Evolutionary conservation across 2,329 filamentous ascomycete genomes (phyloP).

Genomic region (Claviceps fusiformis): DNA sequence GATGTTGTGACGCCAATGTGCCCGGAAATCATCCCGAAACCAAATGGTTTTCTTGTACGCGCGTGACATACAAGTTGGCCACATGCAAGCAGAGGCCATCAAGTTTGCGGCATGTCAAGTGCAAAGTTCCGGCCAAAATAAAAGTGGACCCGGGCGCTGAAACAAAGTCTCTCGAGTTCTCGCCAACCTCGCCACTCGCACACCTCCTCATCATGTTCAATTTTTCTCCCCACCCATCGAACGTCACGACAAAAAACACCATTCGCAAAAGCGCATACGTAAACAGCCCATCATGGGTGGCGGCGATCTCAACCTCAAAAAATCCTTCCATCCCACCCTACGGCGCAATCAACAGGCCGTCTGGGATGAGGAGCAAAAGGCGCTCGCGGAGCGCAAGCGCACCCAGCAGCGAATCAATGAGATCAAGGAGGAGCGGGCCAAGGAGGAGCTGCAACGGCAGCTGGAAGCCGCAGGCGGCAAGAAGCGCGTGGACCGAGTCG

Average conservation of each 20-base stretch:
- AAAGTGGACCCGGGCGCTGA: background rate
- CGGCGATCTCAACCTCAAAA: slow-evolving; percentile 89
- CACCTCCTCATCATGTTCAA: background rate
- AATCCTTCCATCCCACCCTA: slow-evolving; percentile 85
- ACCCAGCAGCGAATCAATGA: slow-evolving; percentile 87
- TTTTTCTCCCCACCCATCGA: background rate
- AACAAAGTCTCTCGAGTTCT: background rate
- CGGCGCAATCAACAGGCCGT: slow-evolving; percentile 84
- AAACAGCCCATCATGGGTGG: slow-evolving; percentile 58
- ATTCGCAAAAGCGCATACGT: background rate
- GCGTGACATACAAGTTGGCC: too few relatives aligned
- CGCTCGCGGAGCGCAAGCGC: slow-evolving; percentile 86
- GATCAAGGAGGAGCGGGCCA: slow-evolving; percentile 80
- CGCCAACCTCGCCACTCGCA: slow-evolving; percentile 1
- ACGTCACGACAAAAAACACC: background rate
- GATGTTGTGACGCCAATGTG: too few relatives aligned
- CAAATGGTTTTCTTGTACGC: too few relatives aligned
- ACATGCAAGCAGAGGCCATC: too few relatives aligned
- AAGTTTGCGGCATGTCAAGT: too few relatives aligned
- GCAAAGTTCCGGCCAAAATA: background rate
- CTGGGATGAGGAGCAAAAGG: slow-evolving; percentile 84
- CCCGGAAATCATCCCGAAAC: too few relatives aligned
- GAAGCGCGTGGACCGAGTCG: slow-evolving; percentile 70
- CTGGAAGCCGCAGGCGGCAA: slow-evolving; percentile 79
- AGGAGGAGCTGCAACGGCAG: slow-evolving; percentile 81